Base-by-base conservation (phyloP, 768 basidiomycete species). In the Suillus paluster region DNA sequence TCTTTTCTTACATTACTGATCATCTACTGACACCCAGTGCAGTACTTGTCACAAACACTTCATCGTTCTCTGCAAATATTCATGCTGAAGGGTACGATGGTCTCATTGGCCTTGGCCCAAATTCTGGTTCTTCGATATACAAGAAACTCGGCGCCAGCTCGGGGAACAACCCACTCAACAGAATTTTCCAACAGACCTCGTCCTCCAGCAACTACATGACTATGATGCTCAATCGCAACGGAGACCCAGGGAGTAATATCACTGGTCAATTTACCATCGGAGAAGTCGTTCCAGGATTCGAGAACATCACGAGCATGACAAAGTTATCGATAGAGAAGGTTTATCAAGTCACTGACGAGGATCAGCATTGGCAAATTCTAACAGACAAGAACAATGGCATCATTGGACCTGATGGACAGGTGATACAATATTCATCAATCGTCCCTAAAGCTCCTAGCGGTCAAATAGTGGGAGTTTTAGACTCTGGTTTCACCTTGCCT, bases 281-380 rank as follows among this genome's bases (percentile, higher is more conserved):
- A 1, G 90, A 92, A 70, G 27, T 86, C 50, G 78, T 89, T 3
- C 75, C 88, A 10, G 85, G 84, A 5, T 89, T 84, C 60, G 84
- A 86, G 68, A 83, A 83, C 67, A 81, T 94, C 58, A 78, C 79
- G 7, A 82, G 64, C 63, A 85, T 86, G 80, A 85, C 90, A 1
- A 83, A 89, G 70, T 79, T 93, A 46, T 76, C 84, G 58, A 84
- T 94, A 17, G 84, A 89, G 66, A 84, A 79, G 25, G 89, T 92
- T 39, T 84, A 85, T 66, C 78, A 77, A 61, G 73, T 89, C 45
- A 77, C 89, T 34, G 73, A 84, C 70, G 78, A 81, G 58, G 89
- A 92, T 68, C 92, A 93, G 75, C 92, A 94, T 73, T 94, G 91
- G 91, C 90, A 92, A 67, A 80, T 86, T 14, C 73, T 88, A 59